Evolutionary conservation across 805 yeast genomes (phyloP).

Genomic region (Pichia manshurica): DNA sequence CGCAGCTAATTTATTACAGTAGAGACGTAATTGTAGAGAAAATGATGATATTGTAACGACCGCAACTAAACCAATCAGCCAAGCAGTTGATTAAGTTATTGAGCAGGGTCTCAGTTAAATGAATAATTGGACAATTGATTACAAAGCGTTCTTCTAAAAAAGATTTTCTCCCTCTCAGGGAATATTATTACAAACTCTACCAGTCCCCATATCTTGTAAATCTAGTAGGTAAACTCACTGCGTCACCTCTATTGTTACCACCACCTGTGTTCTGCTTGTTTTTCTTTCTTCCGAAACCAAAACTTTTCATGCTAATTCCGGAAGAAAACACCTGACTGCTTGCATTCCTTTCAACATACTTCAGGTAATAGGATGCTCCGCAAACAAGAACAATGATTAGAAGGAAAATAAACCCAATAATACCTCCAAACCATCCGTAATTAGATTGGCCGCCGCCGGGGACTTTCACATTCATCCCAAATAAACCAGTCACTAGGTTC

Average conservation of each 20-base stretch:
- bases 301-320: conserved; percentile 25
- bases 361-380: conserved; percentile 24
- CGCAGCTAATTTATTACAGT: too few species aligned
- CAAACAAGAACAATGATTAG: conserved; percentile 21
- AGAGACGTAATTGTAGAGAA: too few species aligned
- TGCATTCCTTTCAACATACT: conserved; percentile 17
- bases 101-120: too few species aligned
- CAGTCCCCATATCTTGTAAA: conserved; percentile 30
- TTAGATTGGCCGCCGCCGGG: conserved; percentile 54
- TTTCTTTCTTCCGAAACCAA: conserved; percentile 26
- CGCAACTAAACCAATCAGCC: too few species aligned
- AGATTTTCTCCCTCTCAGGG: too few species aligned
- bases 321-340: conserved; percentile 8
- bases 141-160: too few species aligned
- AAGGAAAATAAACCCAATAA: conserved; percentile 27
- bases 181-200: conserved; percentile 8
- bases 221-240: conserved; percentile 29
- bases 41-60: too few species aligned
- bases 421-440: conserved; percentile 50
- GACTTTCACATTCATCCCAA: conserved; percentile 91
- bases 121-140: too few species aligned
- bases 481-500: conserved; percentile 83
- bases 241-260: conserved; percentile 17
- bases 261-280: conserved; percentile 11
- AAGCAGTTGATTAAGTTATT: too few species aligned